phyloP scores from a whole-genome alignment of 176 grass and related monocot species.

The Hordeum marinum region DNA sequence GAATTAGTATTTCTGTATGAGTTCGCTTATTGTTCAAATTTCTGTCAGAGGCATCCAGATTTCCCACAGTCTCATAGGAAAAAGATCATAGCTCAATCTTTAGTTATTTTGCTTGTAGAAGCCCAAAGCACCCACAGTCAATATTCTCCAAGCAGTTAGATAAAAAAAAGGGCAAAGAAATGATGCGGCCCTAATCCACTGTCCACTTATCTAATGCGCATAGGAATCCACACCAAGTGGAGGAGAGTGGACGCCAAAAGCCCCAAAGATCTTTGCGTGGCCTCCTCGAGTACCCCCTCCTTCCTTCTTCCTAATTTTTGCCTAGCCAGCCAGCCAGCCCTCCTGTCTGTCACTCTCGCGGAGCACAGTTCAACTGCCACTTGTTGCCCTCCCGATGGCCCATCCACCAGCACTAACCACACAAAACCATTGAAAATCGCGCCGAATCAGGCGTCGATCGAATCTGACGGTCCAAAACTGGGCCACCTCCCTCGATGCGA shows the following conservation, averaged over 20 bases:
- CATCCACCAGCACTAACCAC: neutral
- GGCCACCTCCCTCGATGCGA: neutral
- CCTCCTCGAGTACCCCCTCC: neutral
- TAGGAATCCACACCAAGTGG: neutral
- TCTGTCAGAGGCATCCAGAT: too few species aligned
- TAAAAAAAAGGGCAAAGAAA: too few species aligned
- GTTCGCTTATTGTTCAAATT: too few species aligned
- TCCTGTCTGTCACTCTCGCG: constrained; percentile 6
- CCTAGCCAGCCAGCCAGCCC: too few species aligned
- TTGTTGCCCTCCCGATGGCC: constrained; percentile 29
- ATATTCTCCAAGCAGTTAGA: too few species aligned
- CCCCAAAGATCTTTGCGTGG: neutral
- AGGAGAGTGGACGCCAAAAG: neutral
- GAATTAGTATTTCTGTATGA: too few species aligned
- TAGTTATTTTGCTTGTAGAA: too few species aligned
- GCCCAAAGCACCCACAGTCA: neutral
- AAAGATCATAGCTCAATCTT: too few species aligned
- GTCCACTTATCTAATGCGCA: neutral
- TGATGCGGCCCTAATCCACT: neutral
- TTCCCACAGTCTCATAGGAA: too few species aligned
- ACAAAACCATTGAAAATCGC: neutral
- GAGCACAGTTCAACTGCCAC: constrained; percentile 34
- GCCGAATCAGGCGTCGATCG: neutral
- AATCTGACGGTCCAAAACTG: neutral
- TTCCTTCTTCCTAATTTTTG: neutral